phyloP scores from a whole-genome alignment of 306 rosid genomes.

The Vigna unguiculata region DNA sequence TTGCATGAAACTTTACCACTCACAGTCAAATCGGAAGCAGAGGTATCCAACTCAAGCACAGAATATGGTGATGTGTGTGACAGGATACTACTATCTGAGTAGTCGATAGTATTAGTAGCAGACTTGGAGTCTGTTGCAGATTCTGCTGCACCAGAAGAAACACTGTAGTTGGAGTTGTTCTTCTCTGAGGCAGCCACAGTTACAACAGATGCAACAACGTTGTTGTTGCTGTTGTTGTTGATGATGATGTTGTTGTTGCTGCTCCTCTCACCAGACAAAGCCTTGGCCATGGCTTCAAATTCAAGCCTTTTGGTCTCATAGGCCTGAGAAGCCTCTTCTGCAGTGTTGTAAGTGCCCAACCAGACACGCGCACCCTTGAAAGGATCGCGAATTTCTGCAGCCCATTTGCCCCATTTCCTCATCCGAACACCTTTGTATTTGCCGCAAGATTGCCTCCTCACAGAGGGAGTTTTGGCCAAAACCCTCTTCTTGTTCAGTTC shows the following conservation, averaged over 20 bases:
- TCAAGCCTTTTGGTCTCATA: conserved; percentile 61
- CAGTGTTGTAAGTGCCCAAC: conserved; percentile 77
- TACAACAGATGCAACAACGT: neutral
- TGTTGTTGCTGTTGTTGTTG: neutral
- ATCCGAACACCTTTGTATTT: conserved; percentile 77
- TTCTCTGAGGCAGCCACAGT: conserved; percentile 25
- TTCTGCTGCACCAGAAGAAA: conserved; percentile 27
- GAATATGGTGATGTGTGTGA: conserved; percentile 63
- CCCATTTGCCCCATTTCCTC: conserved; percentile 94
- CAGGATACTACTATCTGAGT: conserved; percentile 47
- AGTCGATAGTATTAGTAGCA: conserved; percentile 45
- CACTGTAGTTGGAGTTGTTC: neutral
- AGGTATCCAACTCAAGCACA: conserved; percentile 59
- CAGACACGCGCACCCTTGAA: conserved; percentile 63
- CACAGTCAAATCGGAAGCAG: conserved; percentile 45
- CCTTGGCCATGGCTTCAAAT: conserved; percentile 54
- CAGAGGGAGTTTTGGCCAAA: conserved; percentile 40
- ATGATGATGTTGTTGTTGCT: neutral
- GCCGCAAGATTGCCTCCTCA: conserved; percentile 45
- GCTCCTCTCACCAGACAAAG: conserved; percentile 42
- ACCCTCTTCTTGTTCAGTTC: conserved; percentile 49
- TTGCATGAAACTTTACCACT: conserved; percentile 34
- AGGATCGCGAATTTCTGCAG: conserved; percentile 88
- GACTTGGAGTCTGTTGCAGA: conserved; percentile 36
- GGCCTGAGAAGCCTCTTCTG: conserved; percentile 74